A percentile compares a stretch with the other conserved stretches of the same genome.
Evolutionary conservation across 2,329 filamentous ascomycete species (phyloP).

Genomic region (Botrytis tulipae): DNA sequence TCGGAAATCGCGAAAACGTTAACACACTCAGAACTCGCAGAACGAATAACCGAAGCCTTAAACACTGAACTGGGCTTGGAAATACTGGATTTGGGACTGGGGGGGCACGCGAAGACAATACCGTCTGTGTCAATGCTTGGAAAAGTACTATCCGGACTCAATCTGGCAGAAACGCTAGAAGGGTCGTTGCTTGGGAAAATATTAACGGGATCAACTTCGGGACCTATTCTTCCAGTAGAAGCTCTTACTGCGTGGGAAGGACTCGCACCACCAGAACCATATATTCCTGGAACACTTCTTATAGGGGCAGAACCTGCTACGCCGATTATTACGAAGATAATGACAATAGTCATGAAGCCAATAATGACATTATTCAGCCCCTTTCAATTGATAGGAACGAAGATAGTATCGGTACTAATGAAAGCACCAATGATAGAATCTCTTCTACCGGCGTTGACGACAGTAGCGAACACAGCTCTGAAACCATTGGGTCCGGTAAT

Average conservation of each 20-base stretch:
- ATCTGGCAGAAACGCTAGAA: not conserved
- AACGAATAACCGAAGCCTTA: not conserved
- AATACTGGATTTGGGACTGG: not conserved
- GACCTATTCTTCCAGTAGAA: not conserved
- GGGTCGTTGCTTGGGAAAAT: constrained; percentile 3
- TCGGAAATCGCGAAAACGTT: not conserved
- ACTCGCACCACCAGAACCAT: not conserved
- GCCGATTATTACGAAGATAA: not conserved
- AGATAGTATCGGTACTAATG: not conserved
- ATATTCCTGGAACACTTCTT: not conserved
- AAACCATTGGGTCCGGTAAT: not conserved
- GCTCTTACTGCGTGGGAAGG: not conserved
- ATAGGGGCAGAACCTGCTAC: not conserved
- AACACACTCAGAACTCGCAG: not conserved
- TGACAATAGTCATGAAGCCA: not conserved
- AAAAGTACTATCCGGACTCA: not conserved
- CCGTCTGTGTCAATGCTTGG: not conserved
- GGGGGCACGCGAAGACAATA: no score
- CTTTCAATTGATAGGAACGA: not conserved
- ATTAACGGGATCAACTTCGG: not conserved
- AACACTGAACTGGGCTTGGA: not conserved
- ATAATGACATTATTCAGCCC: not conserved
- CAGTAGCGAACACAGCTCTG: not conserved
- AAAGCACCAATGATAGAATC: not conserved
- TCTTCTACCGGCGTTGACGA: not conserved